phyloP scores from a whole-genome alignment of 1,284 basidiomycete species.

The Gymnopus androsaceus region DNA sequence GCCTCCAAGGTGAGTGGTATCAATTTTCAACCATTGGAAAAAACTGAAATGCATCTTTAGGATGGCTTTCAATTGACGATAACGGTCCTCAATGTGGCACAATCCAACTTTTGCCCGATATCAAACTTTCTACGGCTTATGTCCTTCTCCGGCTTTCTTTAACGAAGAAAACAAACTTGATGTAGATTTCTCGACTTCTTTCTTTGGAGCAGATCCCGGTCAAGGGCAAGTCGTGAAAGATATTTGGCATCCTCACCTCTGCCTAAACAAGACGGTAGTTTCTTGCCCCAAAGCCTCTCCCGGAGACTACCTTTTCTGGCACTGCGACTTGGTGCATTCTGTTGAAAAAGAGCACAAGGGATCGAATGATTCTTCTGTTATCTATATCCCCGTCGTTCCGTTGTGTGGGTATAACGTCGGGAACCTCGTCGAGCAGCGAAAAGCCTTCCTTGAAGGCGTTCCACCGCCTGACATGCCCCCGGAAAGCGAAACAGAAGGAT shows the following conservation, averaged over 20 bases:
- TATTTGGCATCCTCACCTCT: conserved; percentile 70
- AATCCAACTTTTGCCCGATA: conserved; percentile 50
- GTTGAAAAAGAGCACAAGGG: conserved; percentile 70
- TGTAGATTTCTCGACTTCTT: conserved; percentile 49
- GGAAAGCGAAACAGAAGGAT: not conserved
- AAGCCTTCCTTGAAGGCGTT: conserved; percentile 1
- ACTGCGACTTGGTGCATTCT: conserved; percentile 70
- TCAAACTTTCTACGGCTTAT: conserved; percentile 65
- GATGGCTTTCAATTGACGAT: conserved; percentile 67
- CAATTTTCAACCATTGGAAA: not conserved
- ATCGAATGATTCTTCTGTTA: conserved; percentile 64
- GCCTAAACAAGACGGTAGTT: conserved; percentile 53
- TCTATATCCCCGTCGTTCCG: conserved; percentile 82
- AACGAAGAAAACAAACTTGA: conserved; percentile 69
- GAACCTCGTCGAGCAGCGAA: conserved; percentile 4
- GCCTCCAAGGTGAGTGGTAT: conserved; percentile 1
- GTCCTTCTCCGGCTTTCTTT: conserved; percentile 53
- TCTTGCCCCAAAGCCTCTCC: conserved; percentile 60
- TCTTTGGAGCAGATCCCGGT: conserved; percentile 64
- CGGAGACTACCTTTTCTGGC: conserved; percentile 79
- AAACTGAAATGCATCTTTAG: conserved; percentile 37
- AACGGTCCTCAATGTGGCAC: conserved; percentile 72
- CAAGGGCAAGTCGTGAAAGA: conserved; percentile 67
- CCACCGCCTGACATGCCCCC: conserved; percentile 3
- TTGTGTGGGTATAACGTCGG: conserved; percentile 30